Evolutionary conservation across 306 rosid genomes (phyloP), one percentile per base, ranked within the genome.

Genomic region (Lathyrus aphaca): DNA sequence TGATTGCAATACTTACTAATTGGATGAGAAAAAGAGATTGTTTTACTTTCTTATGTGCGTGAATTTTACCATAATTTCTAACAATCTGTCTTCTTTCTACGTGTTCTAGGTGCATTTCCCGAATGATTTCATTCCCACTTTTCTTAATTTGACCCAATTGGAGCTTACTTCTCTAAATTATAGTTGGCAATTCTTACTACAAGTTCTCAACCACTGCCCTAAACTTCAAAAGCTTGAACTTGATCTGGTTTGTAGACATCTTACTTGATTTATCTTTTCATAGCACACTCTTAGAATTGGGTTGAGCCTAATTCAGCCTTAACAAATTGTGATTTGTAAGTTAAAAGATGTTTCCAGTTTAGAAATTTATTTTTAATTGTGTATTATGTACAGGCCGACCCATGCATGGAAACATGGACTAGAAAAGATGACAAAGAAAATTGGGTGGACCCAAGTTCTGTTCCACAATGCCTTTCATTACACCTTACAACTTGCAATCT

Each of bases 181-280:
- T 56, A 2, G 0, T 3, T 48, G 62, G 29, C 0, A n/a, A 0
- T 10, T 5, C 30, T 0, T 59, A 2, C 3, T 17, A 1, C 10
- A 18, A 19, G 0, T 68, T 4, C 73, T 77, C 13, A 12, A 23
- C 2, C 11, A 5, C 3, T 19, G 45, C 29, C 76, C 73, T 0
- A 64, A n/a, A 12, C 61, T 71, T 32, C 68, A 45, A 71, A 46
- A 6, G 15, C 62, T 77, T 15, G 13, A 25, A 2, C 2, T 21
- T 51, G 6, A 13, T 18, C n/a, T n/a, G n/a, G n/a, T n/a, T n/a
- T n/a, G n/a, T n/a, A n/a, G n/a, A n/a, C n/a, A n/a, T n/a, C n/a
- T n/a, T n/a, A n/a, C n/a, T n/a, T 21, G 23, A 21, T 21, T 53
- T 13, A 13, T 14, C 11, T 68, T 51, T 21, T 23, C 12, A 7